Evolutionary conservation across 345 rosid genomes (phyloP), one percentile per base, ranked within the genome.

Genomic region (Kernera saxatilis): DNA sequence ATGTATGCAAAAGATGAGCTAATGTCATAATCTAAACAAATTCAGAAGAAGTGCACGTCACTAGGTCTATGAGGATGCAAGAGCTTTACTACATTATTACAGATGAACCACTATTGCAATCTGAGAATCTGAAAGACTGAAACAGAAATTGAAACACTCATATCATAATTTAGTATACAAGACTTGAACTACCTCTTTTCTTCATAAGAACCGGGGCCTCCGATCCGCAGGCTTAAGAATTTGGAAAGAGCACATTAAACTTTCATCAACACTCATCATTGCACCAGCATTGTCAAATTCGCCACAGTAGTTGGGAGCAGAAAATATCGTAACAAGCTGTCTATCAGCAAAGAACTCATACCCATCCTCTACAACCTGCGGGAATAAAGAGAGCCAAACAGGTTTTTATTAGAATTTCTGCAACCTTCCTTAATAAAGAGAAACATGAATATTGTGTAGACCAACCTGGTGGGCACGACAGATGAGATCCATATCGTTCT

Each of bases 241-340:
- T 87, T 89, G 96, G 80, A 92, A 92, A 54, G 98, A 92, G 67
- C 98, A 92, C 94, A 89, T 88, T 60, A 92, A 84, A 83, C 92
- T 88, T 69, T 92, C 92, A 80, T 92, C 98, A 69, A 92, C 98
- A 61, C 96, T 89, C 98, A 92, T 92, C 96, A 92, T 85, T 10
- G 98, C 96, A 76, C 96, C 98, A 17, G 94, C 90, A 78, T 92
- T 92, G 75, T 92, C 92, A 70, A 92, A 92, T 86, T 92, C 98
- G 25, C 98, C 98, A 1, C 96, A 92, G 79, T 92, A 92, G 73
- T 92, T 92, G 5, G 98, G 98, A 51, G 98, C 98, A n/a, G 96
- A 92, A 69, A 92, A 92, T 76, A 92, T 84, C 3, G 98, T 88
- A 21, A 92, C 96, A 52, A 92, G 96, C 75, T 84, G 90, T 80